Evolutionary conservation across 139 green algal genomes (phyloP), one percentile per base, ranked within the genome.

Genomic region (Chlamydomonas applanata): DNA sequence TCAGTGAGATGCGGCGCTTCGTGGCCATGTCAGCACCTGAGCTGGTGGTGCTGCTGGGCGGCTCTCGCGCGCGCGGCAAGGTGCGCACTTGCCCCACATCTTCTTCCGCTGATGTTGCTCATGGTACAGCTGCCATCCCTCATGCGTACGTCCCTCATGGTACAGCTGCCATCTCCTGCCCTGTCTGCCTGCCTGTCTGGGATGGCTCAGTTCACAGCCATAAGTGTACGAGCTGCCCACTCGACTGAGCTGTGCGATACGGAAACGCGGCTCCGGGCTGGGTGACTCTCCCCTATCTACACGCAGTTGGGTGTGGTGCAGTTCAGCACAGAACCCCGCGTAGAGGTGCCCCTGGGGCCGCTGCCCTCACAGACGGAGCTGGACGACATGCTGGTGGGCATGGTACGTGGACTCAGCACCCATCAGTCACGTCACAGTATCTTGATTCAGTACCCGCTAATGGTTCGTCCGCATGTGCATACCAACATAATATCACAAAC

Each of bases 311-410:
- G 61, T 1, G 78, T 93, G 33, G 35, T 92, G 0, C 89, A 94
- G 79, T 94, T 94, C 83, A 85, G 70, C 70, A 92, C 91, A 62
- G 86, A 92, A 49, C 69, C 82, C 11, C 77, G 81, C 0, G 78
- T 84, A 53, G 89, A 94, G 85, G 69, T 84, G 17, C 44, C 71
- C 0, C 79, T 86, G 66, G 76, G 57, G 1, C 11, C 76, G 1
- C 29, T 82, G 59, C 71, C 81, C 35, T n/a, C 62, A 13, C 40
- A 29, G 9, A 16, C 24, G 3, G 9, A 24, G 29, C 69, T 73
- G 19, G 33, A n/a, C n/a, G 11, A 53, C 1, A 16, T 53, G 27
- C 32, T 69, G 24, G 24, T 60, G 27, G 59, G 25, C 19, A 73
- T 71, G 53, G 71, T 74, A 2, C 68, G 36, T 19, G 24, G 3